These are phyloP conservation scores for Aspergillus haitiensis DNA, from an alignment of 495 filamentous ascomycete genomes.

Conservation along the genomic window DNA sequence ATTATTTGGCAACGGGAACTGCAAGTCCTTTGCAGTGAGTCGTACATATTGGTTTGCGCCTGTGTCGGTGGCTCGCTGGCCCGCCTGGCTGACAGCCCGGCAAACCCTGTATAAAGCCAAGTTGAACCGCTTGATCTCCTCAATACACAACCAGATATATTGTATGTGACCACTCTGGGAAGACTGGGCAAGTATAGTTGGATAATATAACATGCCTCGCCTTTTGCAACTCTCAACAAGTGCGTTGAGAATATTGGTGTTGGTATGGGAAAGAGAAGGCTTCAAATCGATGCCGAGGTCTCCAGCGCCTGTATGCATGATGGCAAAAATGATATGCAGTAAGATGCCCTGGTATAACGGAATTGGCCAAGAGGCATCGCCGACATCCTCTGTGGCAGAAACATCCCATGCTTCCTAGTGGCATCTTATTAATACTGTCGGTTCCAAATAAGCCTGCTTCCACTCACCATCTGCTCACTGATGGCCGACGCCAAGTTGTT, in stretches of 20 bases:
- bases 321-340: slow-evolving; percentile 31
- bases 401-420: slow-evolving; percentile 34
- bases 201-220: slow-evolving; percentile 33
- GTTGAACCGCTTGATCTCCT: slow-evolving; percentile 35
- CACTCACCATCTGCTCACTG: slow-evolving; percentile 28
- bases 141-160: slow-evolving; percentile 31
- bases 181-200: slow-evolving; percentile 29
- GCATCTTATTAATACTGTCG: slow-evolving; percentile 2
- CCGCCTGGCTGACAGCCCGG: slow-evolving; percentile 10
- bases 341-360: slow-evolving; percentile 38
- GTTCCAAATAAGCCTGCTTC: neutral
- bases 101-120: slow-evolving; percentile 31
- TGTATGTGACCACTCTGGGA: slow-evolving; percentile 11
- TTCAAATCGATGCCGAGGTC: slow-evolving; percentile 23
- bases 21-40: slow-evolving; percentile 27
- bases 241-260: slow-evolving; percentile 22
- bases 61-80: neutral
- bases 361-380: slow-evolving; percentile 30
- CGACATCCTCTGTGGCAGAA: slow-evolving; percentile 15
- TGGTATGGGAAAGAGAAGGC: slow-evolving; percentile 14
- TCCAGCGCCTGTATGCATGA: slow-evolving; percentile 10
- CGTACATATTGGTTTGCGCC: neutral
- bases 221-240: slow-evolving; percentile 31
- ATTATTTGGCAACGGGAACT: slow-evolving; percentile 32
- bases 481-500: slow-evolving; percentile 27